These are phyloP conservation scores for Pisolithus thermaeus DNA, from an alignment of 1,284 basidiomycete species.

Conservation along the genomic window DNA sequence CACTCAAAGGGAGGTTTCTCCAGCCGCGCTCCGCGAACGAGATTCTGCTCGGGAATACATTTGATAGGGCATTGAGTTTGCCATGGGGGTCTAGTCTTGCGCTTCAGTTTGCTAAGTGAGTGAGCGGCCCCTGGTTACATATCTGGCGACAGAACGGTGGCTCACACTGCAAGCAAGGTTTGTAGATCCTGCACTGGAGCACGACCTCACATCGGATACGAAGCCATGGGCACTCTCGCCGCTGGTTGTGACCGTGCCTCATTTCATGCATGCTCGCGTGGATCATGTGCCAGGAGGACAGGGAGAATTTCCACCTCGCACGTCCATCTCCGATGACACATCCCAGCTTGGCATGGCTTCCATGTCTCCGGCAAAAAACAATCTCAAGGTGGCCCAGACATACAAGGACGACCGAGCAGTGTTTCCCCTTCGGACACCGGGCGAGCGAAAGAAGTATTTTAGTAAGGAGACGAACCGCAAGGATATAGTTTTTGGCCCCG, in stretches of 20 bases:
- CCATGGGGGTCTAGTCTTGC: constrained; percentile 85
- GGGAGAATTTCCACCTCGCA: constrained; percentile 39
- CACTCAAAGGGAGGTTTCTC: constrained; percentile 63
- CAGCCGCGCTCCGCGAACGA: constrained; percentile 65
- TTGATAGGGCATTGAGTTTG: constrained; percentile 65
- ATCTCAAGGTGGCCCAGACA: constrained; percentile 6
- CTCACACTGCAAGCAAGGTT: constrained; percentile 40
- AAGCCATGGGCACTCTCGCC: constrained; percentile 91
- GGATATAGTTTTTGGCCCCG: constrained; percentile 45
- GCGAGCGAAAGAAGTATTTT: constrained; percentile 59
- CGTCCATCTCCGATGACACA: constrained; percentile 48
- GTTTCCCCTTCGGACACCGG: constrained; percentile 30
- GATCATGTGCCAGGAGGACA: constrained; percentile 10
- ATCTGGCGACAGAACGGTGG: background rate
- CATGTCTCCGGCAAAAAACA: constrained; percentile 8
- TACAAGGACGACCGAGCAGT: constrained; percentile 11
- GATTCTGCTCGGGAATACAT: constrained; percentile 84
- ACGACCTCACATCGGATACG: constrained; percentile 64
- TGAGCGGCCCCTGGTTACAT: constrained; percentile 8
- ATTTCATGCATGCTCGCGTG: constrained; percentile 54
- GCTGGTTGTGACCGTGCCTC: constrained; percentile 81
- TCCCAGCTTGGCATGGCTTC: constrained; percentile 42
- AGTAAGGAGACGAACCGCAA: constrained; percentile 44
- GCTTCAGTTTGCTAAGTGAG: constrained; percentile 80
- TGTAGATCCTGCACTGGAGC: constrained; percentile 81